Base-by-base conservation (phyloP, 169 alveolate species). In the Theileria parva region DNA sequence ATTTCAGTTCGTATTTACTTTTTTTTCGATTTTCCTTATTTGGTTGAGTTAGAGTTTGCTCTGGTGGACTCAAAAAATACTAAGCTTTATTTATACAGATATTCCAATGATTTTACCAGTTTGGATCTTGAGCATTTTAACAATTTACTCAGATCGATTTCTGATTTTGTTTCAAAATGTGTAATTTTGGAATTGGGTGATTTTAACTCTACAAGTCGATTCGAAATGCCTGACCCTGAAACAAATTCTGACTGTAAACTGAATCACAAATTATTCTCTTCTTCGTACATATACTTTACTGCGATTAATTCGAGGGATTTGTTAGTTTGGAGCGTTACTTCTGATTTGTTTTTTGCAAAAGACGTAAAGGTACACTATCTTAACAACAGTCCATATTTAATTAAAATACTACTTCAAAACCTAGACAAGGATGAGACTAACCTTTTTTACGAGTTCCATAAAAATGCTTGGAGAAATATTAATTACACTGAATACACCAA, bases 51-150 rank as follows among this genome's bases (percentile, higher is more conserved):
- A 34, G 39, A 61, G 50, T 61, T 61, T 11, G 5, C 34, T 34
- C 3, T 61, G 19, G 50, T 34, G n/a, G 69, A 27, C 34, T 19
- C 32, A 12, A 61, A n/a, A 5, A 61, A 19, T n/a, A 61, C 30
- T 27, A 61, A 61, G 69, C 23, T 61, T 9, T 27, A 13, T 61
- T 61, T 61, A n/a, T 61, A 61, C 69, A 61, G 69, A 61, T 61
- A 25, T n/a, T 23, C 32, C 32, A 61, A 61, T 34, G 69, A 61
- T n/a, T 61, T 61, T n/a, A 61, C 23, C 48, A 61, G 39, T 9
- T 9, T 61, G 9, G 69, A 61, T 23, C 6, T 23, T 9, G 48
- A 61, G 5, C 30, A n/a, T 11, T 61, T 61, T 61, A 27, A 61
- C 39, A 61, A 61, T n/a, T n/a, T 61, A n/a, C 48, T 61, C n/a